Evolutionary conservation across 768 basidiomycete species (phyloP), one percentile per base, ranked within the genome.

Genomic region (Hygrophorus russula): DNA sequence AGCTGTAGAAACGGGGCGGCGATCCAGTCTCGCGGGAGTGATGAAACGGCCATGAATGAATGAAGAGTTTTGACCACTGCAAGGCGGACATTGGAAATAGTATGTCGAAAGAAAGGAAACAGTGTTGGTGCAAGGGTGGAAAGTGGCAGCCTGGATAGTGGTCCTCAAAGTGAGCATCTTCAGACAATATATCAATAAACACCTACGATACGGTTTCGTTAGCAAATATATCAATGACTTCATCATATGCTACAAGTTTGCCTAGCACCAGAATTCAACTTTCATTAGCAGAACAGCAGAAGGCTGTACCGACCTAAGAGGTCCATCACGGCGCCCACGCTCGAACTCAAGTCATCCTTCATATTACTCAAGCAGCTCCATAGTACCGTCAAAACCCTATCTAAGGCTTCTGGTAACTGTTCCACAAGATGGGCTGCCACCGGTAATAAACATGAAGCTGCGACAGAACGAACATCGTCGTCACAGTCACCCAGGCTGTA

Each of bases 81-180:
- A 11, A 93, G 71, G 6, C 96, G 88, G 43, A 99, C 96, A 47
- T 82, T 83, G 1, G 85, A 63, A 53, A 99, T 98, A 0, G 94
- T 93, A 60, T 99, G 96, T 13, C 96, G 87, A 65, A 97, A 93
- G 71, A 94, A 97, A 3, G 94, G 89, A 63, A 90, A 98, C 4
- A 94, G 66, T 1, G 84, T 87, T 2, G 86, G 84, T 5, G 93
- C 85, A 44, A 96, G 74, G 2, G 73, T 73, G n/a, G 80, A 71
- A 24, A 97, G 71, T 3, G 90, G 83, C 37, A 81, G 67, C n/a
- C 89, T 92, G 48, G 9, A 47, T n/a, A 27, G 4, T 37, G 12
- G 28, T 29, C 12, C 55, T 11, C 47, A 49, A 18, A 46, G 38
- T 31, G 13, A 34, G 9, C 24, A 4, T 20, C 38, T 30, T 12